Base-by-base conservation (phyloP, 202 grass and related monocot genomes). In the Tripidium arundinaceum region DNA sequence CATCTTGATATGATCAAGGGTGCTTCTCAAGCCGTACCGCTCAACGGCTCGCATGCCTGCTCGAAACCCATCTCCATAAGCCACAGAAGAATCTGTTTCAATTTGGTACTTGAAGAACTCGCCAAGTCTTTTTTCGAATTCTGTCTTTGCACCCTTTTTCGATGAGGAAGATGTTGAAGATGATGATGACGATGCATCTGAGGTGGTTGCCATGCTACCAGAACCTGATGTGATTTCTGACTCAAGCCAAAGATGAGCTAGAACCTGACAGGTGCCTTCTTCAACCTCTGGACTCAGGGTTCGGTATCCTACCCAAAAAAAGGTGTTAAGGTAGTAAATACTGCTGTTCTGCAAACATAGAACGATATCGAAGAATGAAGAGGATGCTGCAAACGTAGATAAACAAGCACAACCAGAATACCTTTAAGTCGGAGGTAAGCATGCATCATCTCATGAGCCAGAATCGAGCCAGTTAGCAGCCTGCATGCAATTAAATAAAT, bases 381-480 rank as follows among this genome's bases (percentile, higher is more conserved):
- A 36, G 28, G 18, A 83, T 54, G 75, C 72, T 73, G 69, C 41
- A 60, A 79, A 65, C 31, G 13, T 19, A 74, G 76, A 89, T 77
- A 70, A 43, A 68, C 40, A 82, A 49, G 45, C 46, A 72, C 64
- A 82, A 64, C 42, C 7, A 16, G 74, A 76, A 69, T 87, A 98
- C 94, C 94, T 86, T 98, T 98, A 82, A 98, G 90, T 46, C 94
- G 94, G 36, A 98, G 90, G 79, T 89, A 98, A 63, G 92, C 94
- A 84, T 98, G 94, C 94, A 98, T 98, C 92, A 98, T 98, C 86
- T 98, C 94, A 36, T 98, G 94, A 79, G 94, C 92, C 42, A 98
- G 40, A 90, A 98, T 94, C 43, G 90, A 94, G 11, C 94, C 94
- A 62, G 90, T 94, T 67, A 98, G 75, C 69, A 98, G 84, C 89